A percentile compares a stretch with the other conserved stretches of the same genome.
Conservation (phyloP, 2,329 filamentous ascomycete species). For the Colletotrichum gloeosporioides region DNA sequence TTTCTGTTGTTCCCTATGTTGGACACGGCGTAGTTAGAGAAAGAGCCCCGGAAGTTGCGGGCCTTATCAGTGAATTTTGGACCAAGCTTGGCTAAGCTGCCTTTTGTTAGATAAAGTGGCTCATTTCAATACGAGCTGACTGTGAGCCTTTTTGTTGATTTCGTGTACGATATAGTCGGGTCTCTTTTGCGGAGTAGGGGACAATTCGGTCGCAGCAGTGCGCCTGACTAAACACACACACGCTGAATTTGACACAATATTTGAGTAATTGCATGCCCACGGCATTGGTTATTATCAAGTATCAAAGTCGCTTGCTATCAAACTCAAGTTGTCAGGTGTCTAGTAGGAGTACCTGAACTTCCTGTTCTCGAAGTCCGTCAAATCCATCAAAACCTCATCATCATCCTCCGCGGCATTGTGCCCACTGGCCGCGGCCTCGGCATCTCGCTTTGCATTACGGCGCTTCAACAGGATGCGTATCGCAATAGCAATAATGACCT, state of each 20-base stretch:
- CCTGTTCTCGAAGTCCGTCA: constrained; percentile 38
- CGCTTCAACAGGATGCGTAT: constrained; percentile 39
- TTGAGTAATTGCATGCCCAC: background rate
- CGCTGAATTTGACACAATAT: background rate
- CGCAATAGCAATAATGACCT: constrained; percentile 39
- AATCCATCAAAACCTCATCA: constrained; percentile 31
- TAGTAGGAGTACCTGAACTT: constrained; percentile 23
- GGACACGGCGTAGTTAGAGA: constrained; percentile 31
- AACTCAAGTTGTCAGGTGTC: background rate
- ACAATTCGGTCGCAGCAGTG: background rate
- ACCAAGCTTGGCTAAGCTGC: background rate
- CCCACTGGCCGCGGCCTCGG: constrained; percentile 27
- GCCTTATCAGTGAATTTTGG: constrained; percentile 26
- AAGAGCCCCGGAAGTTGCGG: constrained; percentile 24
- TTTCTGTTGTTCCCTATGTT: constrained; percentile 25
- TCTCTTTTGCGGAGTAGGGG: background rate
- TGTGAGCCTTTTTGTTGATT: background rate
- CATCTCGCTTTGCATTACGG: constrained; percentile 43
- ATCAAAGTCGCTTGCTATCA: background rate
- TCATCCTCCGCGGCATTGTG: constrained; percentile 38
- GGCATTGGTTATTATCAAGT: background rate
- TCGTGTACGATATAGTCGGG: background rate
- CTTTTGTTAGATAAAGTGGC: accelerated
- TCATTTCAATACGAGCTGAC: background rate
- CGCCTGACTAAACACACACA: background rate